These are phyloP conservation scores for Sporisorium graminicola DNA, from an alignment of 1,284 basidiomycete genomes.

Conservation along the genomic window DNA sequence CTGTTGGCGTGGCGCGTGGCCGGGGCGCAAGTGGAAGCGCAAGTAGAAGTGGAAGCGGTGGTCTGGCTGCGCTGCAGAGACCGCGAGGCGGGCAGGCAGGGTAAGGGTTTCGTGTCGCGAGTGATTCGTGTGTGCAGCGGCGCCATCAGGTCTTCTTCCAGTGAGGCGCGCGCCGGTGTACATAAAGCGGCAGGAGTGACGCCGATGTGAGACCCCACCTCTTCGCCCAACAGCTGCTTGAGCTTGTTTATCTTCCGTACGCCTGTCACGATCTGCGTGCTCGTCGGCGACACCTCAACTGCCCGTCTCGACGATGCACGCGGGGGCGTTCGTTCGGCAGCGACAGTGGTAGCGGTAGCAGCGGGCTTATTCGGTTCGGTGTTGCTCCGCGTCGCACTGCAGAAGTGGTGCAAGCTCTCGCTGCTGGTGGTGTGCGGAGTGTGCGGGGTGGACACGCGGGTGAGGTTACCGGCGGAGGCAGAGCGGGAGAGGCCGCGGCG, in stretches of 20 bases:
- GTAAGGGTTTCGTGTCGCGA: slow-evolving; percentile 21
- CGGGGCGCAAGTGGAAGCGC: no score
- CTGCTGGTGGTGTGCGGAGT: background rate
- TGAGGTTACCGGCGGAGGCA: slow-evolving; percentile 22
- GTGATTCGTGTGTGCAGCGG: background rate
- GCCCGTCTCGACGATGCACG: background rate
- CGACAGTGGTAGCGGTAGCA: background rate
- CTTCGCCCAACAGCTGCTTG: slow-evolving; percentile 35
- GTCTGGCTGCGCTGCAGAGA: slow-evolving; percentile 19
- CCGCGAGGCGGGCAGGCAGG: slow-evolving; percentile 1
- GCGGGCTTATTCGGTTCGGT: background rate
- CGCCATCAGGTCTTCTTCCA: no score
- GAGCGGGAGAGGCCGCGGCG: slow-evolving; percentile 9
- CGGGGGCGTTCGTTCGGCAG: no score
- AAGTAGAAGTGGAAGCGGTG: background rate
- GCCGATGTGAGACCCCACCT: slow-evolving; percentile 15
- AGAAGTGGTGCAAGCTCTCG: background rate
- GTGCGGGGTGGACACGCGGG: background rate
- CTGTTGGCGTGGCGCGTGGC: background rate
- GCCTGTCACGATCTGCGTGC: slow-evolving; percentile 34
- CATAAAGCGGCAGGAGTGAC: no score
- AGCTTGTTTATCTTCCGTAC: slow-evolving; percentile 38
- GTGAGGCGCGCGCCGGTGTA: no score
- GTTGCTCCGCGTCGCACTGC: background rate
- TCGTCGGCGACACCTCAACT: slow-evolving; percentile 16